Conservation (phyloP, 257 asterid species). For the Ophiorrhiza pumila region DNA sequence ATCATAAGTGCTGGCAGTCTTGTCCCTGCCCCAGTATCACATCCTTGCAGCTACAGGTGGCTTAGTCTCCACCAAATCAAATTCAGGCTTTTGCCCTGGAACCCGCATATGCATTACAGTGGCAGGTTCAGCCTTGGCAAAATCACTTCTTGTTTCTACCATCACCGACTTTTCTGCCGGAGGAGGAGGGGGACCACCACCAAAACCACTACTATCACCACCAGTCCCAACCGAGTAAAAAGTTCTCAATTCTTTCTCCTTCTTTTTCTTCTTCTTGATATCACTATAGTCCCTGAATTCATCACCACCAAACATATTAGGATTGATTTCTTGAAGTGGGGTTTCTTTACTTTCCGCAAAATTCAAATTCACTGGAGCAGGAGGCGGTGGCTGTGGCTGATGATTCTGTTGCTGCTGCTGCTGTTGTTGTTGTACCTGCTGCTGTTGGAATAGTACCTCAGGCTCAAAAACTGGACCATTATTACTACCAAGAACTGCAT, state of each 20-base stretch:
- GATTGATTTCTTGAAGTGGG: constrained; percentile 37
- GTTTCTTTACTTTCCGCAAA: constrained; percentile 24
- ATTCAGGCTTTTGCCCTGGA: constrained; percentile 64
- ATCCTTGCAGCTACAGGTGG: constrained; percentile 84
- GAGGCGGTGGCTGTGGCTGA: constrained; percentile 19
- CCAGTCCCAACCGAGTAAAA: constrained; percentile 55
- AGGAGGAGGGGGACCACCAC: constrained; percentile 34
- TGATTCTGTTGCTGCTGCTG: not conserved
- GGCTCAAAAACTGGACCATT: constrained; percentile 13
- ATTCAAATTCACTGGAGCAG: constrained; percentile 24
- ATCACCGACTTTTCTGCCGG: constrained; percentile 38
- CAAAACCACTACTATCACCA: constrained; percentile 36
- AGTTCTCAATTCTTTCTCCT: constrained; percentile 52
- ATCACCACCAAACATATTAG: constrained; percentile 34
- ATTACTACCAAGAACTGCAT: constrained; percentile 28
- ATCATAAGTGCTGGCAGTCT: constrained; percentile 85
- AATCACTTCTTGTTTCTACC: constrained; percentile 41
- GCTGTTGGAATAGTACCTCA: constrained; percentile 10
- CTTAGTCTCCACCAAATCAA: constrained; percentile 74
- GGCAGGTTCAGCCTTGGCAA: constrained; percentile 38
- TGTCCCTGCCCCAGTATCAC: constrained; percentile 96
- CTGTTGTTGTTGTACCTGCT: constrained; percentile 1
- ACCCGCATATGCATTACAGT: constrained; percentile 57
- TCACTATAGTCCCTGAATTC: constrained; percentile 42
- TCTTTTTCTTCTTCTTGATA: constrained; percentile 44